Base-by-base conservation (phyloP, 2,329 filamentous ascomycete species). In the Aspergillus ustus region DNA sequence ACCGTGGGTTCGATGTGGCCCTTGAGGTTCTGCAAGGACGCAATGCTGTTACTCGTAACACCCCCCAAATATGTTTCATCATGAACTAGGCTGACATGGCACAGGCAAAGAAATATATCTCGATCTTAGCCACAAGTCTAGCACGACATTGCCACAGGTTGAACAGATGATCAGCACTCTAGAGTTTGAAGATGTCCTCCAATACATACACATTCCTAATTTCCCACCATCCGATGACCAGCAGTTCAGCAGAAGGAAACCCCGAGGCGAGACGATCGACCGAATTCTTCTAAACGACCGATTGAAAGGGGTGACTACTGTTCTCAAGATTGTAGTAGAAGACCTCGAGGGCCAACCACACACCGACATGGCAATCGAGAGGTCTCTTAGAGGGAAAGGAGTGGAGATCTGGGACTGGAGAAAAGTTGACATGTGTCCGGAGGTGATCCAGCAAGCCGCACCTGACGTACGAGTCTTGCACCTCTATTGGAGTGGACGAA, bases 101-200 rank as follows among this genome's bases (percentile, higher is more conserved):
- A 5, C 3, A 25, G 25, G 25, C 25, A 25, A 25, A 25, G 25
- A 25, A 25, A 25, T 25, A 25, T 25, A 25, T 3, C 25, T 25
- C 25, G 25, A 25, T 25, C 25, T 25, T 5, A 25, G 25, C 25
- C 25, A 5, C 25, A 25, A 25, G 25, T 3, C 25, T 25, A 5
- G 25, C 25, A 5, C 25, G 25, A 25, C 25, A 25, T 25, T 25
- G 25, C 25, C 25, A 25, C 25, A 25, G 3, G 25, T 25, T 25
- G 25, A 25, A 4, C 25, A 5, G 6, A 25, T 25, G 25, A 2
- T 25, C 25, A 25, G 25, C 34, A 53, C 52, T 28, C 52, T 25
- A 5, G 25, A 37, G 5, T 53, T 53, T 28, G 52, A 53, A 7
- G 52, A 53, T n/a, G 52, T 53, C 20, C 52, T 53, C 34, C 34